These are phyloP conservation scores for Aspergillus puulaauensis DNA, from an alignment of 2,329 filamentous ascomycete genomes.

Conservation along the genomic window DNA sequence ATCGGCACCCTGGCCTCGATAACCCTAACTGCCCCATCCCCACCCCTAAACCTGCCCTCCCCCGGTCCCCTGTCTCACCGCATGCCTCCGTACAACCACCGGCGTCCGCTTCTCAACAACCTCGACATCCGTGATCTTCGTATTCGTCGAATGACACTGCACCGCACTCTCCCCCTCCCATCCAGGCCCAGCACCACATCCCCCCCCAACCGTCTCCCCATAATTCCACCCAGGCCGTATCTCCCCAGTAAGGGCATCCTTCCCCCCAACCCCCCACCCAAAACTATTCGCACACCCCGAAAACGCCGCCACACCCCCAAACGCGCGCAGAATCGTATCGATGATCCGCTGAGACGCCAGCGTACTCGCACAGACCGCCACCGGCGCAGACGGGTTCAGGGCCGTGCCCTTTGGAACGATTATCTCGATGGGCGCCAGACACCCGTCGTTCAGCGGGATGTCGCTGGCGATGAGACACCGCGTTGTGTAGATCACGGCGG, in stretches of 20 bases:
- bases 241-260: not conserved
- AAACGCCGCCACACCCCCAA: constrained; percentile 70
- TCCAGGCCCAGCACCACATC: constrained; percentile 68
- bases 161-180: constrained; percentile 75
- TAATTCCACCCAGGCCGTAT: constrained; percentile 61
- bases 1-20: constrained; percentile 79
- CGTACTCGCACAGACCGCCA: constrained; percentile 60
- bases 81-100: constrained; percentile 70
- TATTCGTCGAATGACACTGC: constrained; percentile 87
- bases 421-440: constrained; percentile 73
- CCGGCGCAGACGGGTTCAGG: constrained; percentile 71
- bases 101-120: constrained; percentile 77
- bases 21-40: constrained; percentile 73
- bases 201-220: constrained; percentile 81
- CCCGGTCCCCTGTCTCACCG: constrained; percentile 61
- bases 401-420: constrained; percentile 67
- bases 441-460: constrained; percentile 85
- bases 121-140: constrained; percentile 77
- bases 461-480: constrained; percentile 77
- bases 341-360: constrained; percentile 67
- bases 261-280: constrained; percentile 25
- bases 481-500: constrained; percentile 81
- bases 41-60: constrained; percentile 70
- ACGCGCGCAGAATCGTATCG: constrained; percentile 75
- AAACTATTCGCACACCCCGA: constrained; percentile 76